phyloP scores from a whole-genome alignment of 352 stramenopile genomes.

The Globisporangium ultimum region DNA sequence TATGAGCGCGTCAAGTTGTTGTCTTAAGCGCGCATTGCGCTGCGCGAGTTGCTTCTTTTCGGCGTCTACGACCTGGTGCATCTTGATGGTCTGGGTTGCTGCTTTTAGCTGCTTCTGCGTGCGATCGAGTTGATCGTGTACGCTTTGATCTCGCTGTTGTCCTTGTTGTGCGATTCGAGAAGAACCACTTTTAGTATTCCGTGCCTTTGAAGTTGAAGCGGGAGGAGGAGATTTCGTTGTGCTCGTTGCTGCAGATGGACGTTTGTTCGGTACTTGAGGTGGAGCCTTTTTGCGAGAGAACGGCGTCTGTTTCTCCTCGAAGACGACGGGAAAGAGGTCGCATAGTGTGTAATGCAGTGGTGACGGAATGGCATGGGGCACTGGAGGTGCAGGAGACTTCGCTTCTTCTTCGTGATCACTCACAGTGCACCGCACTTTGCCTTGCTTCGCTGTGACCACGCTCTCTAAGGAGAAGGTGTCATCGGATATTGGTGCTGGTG shows the following conservation, averaged over 20 bases:
- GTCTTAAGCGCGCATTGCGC: conserved; percentile 38
- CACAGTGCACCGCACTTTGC: too few species aligned
- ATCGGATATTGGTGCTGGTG: too few species aligned
- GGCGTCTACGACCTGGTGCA: conserved; percentile 20
- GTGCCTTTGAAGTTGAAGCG: not conserved
- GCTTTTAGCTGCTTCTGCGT: not conserved
- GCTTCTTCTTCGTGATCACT: not conserved
- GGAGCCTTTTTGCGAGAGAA: not conserved
- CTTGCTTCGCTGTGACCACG: too few species aligned
- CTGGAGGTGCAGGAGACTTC: not conserved
- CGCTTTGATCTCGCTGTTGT: not conserved
- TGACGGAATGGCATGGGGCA: not conserved
- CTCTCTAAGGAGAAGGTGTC: too few species aligned
- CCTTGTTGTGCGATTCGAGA: not conserved
- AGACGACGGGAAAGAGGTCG: conserved; percentile 7
- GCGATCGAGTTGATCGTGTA: not conserved
- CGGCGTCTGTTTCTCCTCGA: not conserved
- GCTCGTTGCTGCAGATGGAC: not conserved
- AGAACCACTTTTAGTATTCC: not conserved
- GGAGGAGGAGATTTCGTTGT: not conserved
- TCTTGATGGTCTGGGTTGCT: not conserved
- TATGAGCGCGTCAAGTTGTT: conserved; percentile 24
- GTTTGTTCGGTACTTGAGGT: not conserved
- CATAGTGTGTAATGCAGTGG: not conserved
- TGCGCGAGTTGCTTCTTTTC: conserved; percentile 41